Conservation (phyloP, 179 eudicot genomes). For the Heliamphora pulchella region DNA sequence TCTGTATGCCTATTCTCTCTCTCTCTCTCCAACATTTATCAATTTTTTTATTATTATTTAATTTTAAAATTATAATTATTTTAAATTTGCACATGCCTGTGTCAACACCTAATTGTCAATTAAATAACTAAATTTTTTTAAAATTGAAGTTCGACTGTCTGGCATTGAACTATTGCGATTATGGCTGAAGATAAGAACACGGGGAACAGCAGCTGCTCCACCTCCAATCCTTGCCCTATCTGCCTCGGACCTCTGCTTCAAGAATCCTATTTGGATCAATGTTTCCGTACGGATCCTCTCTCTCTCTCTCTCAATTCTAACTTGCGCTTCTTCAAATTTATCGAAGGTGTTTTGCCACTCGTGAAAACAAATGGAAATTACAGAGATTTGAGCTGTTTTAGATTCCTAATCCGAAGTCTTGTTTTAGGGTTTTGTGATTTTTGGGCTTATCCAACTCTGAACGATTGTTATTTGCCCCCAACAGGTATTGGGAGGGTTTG, state of each 20-base stretch:
- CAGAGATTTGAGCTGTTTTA: background rate
- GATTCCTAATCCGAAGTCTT: background rate
- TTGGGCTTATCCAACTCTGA: background rate
- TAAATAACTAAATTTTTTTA: too few species aligned
- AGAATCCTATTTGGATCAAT: constrained; percentile 56
- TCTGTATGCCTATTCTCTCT: too few species aligned
- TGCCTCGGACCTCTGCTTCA: constrained; percentile 46
- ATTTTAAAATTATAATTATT: too few species aligned
- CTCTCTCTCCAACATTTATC: too few species aligned
- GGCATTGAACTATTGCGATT: too few species aligned
- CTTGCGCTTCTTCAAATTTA: background rate
- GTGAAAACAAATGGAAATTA: background rate
- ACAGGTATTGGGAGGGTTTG: too few species aligned
- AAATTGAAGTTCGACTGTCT: too few species aligned
- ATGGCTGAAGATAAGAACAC: constrained; percentile 4
- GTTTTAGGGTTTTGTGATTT: background rate
- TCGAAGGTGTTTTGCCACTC: background rate
- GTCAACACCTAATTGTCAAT: too few species aligned
- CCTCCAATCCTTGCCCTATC: constrained; percentile 53
- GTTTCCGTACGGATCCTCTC: constrained; percentile 42
- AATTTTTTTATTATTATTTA: too few species aligned
- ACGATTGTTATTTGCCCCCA: too few species aligned
- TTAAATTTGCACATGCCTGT: too few species aligned
- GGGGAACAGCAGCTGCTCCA: background rate
- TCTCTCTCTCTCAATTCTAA: background rate